phyloP scores from a whole-genome alignment of 2,329 filamentous ascomycete genomes.

The Sporothrix dimorphospora region DNA sequence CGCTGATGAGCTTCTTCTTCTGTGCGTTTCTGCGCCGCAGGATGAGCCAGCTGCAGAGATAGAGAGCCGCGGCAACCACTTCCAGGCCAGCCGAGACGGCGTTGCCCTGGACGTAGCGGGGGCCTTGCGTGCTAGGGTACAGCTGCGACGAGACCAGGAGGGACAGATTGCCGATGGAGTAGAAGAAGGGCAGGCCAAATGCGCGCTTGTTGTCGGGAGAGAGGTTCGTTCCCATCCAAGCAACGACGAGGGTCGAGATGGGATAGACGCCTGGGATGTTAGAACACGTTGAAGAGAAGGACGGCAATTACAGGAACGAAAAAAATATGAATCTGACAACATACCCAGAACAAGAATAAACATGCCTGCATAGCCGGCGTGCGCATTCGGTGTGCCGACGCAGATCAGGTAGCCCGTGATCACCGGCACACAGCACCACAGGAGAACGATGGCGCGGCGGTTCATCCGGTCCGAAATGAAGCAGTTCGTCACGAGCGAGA shows the following conservation, averaged over 20 bases:
- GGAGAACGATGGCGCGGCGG: conserved; percentile 22
- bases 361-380: conserved; percentile 28
- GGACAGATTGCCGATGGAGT: conserved; percentile 28
- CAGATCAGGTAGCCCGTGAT: conserved; percentile 27
- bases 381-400: conserved; percentile 25
- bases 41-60: conserved; percentile 14
- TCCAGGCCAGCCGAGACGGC: conserved; percentile 26
- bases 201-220: conserved; percentile 28
- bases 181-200: conserved; percentile 26
- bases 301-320: too few relatives aligned
- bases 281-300: too few relatives aligned
- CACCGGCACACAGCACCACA: conserved; percentile 20
- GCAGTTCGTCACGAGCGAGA: conserved; percentile 29
- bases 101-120: conserved; percentile 29
- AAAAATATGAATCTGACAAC: neutral
- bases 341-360: conserved; percentile 24
- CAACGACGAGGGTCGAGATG: conserved; percentile 24
- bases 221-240: conserved; percentile 29
- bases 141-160: conserved; percentile 29
- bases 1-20: conserved; percentile 26
- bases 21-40: conserved; percentile 23
- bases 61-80: conserved; percentile 21
- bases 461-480: conserved; percentile 25
- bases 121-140: conserved; percentile 29
- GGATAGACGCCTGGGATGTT: conserved; percentile 22